Conservation (phyloP, 2,329 filamentous ascomycete species). For the Hypomyces rosellus region DNA sequence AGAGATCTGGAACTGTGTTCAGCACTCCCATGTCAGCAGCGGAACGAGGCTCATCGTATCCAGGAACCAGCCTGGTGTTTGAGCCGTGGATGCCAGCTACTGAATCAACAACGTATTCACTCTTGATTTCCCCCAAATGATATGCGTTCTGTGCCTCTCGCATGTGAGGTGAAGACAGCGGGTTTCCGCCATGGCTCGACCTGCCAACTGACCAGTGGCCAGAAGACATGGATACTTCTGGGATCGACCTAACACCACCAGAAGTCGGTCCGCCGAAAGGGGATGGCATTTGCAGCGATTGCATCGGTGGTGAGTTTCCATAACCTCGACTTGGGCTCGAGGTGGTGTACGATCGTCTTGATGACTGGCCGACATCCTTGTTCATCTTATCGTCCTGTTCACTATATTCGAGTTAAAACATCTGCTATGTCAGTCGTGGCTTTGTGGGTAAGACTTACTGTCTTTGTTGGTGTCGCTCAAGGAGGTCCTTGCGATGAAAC, state of each 20-base stretch:
- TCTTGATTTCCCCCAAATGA: conserved; percentile 14
- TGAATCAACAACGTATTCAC: conserved; percentile 19
- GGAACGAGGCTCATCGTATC: conserved; percentile 18
- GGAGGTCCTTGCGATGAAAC: conserved; percentile 54
- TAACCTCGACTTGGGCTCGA: conserved; percentile 15
- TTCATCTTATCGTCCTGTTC: conserved; percentile 18
- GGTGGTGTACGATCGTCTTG: conserved; percentile 13
- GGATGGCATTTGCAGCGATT: conserved; percentile 17
- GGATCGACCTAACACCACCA: conserved; percentile 9
- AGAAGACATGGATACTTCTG: conserved; percentile 12
- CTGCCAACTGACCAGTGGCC: conserved; percentile 19
- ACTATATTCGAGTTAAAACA: conserved; percentile 7
- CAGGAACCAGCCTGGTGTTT: conserved; percentile 12
- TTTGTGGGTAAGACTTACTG: conserved; percentile 24
- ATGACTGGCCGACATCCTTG: conserved; percentile 5
- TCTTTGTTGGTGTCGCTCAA: conserved; percentile 47
- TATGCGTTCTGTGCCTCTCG: conserved; percentile 17
- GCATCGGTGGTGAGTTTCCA: conserved; percentile 11
- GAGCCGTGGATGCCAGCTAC: conserved; percentile 14
- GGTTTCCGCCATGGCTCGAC: conserved; percentile 10
- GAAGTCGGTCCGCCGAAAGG: conserved; percentile 10
- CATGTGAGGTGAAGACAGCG: conserved; percentile 12
- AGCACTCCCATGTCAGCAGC: conserved; percentile 18
- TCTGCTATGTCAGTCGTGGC: background rate
- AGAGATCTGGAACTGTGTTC: conserved; percentile 13